A percentile compares a stretch with the other conserved stretches of the same genome.
Evolutionary conservation across 768 basidiomycete species (phyloP).

Genomic region (Rickenella mellea): DNA sequence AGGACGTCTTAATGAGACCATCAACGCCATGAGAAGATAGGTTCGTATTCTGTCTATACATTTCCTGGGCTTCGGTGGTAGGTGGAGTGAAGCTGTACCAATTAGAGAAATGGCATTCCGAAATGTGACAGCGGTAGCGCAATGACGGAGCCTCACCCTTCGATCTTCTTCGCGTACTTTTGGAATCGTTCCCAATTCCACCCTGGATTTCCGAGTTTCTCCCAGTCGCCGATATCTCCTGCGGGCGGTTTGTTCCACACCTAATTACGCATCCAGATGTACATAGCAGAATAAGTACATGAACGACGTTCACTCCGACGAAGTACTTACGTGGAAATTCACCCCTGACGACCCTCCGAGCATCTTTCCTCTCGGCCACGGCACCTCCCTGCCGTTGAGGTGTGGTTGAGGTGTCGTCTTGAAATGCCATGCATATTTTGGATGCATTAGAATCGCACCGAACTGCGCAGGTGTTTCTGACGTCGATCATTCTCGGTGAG

Average conservation of each 20-base stretch:
- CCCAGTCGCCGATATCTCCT: conserved; percentile 15
- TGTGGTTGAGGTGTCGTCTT: conserved; percentile 12
- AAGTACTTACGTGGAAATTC: not conserved
- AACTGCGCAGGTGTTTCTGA: conserved; percentile 20
- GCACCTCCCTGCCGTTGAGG: conserved; percentile 21
- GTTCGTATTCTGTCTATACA: conserved; percentile 1
- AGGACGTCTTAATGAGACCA: conserved; percentile 6
- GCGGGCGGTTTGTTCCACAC: conserved; percentile 12
- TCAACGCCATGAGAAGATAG: not conserved
- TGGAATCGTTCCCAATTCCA: conserved; percentile 8
- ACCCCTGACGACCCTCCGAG: not conserved
- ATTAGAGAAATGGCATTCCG: not conserved
- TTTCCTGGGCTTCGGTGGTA: not conserved
- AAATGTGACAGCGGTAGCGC: not conserved
- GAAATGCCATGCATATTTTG: conserved; percentile 15
- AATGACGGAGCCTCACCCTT: conserved; percentile 2
- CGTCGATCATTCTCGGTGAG: not conserved
- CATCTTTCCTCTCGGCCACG: conserved; percentile 21
- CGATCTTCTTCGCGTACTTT: conserved; percentile 7
- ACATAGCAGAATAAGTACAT: not conserved
- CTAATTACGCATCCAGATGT: not conserved
- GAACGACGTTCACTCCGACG: not conserved
- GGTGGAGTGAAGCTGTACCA: conserved; percentile 6
- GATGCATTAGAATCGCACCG: conserved; percentile 17
- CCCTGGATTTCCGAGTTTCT: conserved; percentile 8